Evolutionary conservation across 2,329 filamentous ascomycete species (phyloP), one percentile per base, ranked within the genome.

Genomic region (Sclerotinia glacialis): DNA sequence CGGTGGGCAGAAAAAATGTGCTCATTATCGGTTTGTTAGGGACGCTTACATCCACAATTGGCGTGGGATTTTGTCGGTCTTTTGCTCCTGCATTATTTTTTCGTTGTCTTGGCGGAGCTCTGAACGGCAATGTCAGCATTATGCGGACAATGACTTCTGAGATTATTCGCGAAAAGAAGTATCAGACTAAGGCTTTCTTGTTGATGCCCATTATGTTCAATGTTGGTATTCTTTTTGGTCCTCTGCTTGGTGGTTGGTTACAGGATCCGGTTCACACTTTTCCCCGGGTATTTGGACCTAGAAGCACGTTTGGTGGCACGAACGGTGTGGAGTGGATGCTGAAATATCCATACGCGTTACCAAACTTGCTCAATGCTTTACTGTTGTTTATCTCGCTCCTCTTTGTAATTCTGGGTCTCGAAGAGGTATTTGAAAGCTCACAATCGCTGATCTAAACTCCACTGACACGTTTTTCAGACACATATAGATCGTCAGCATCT

Each of bases 131-230:
- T n/a, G 52, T 54, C n/a, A 54, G 52, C 5, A 54, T 54, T 16
- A 54, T 54, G 52, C 52, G 52, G 34, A 54, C 52, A 5, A 54
- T 54, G 52, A 34, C 52, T 54, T 54, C 52, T 54, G 52, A 54
- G 14, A 54, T 54, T 14, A 54, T 54, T 11, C 52, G 52, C 18
- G 52, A 54, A n/a, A 54, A 54, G 21, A 54, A 54, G 28, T 54
- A 54, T 31, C 52, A 54, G n/a, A 54, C 52, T n/a, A 54, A 54
- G 5, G 52, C 52, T 34, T 54, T 54, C 21, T 54, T 54, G 52
- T 54, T 54, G 28, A 54, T 54, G 52, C 52, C 52, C 21, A 54
- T 54, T n/a, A 54, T 54, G 52, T 54, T 54, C 52, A 54, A 54
- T n/a, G 52, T 54, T 34, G 52, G 52, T 34, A 34, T 54, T n/a